Conservation (phyloP, 2,329 filamentous ascomycete species). For the Phaeosphaeria sp. region DNA sequence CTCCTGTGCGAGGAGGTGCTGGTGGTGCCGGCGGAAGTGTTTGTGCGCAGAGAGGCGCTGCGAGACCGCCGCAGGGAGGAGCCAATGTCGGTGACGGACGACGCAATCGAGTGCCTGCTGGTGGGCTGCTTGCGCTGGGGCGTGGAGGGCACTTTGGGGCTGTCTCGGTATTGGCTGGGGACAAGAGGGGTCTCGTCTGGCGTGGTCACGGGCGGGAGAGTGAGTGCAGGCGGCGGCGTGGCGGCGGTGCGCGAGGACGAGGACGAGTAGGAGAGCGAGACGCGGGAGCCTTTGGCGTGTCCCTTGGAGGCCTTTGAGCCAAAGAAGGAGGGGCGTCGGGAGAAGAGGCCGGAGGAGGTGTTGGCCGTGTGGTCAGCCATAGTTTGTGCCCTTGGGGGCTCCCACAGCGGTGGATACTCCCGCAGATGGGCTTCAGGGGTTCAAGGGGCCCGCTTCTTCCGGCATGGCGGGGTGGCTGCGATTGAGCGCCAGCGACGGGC, state of each 20-base stretch:
- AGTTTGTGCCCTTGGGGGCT: background rate
- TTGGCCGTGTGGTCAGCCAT: constrained; percentile 24
- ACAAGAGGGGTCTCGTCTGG: constrained; percentile 13
- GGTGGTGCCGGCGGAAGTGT: constrained; percentile 33
- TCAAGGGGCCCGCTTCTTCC: constrained; percentile 3
- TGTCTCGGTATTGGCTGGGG: constrained; percentile 29
- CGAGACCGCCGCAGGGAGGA: constrained; percentile 48
- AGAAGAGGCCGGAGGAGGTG: constrained; percentile 33
- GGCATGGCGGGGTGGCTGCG: constrained; percentile 6
- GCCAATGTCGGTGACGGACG: constrained; percentile 47
- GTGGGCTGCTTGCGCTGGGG: constrained; percentile 35
- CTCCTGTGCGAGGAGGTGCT: constrained; percentile 42
- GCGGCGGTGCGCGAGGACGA: constrained; percentile 4
- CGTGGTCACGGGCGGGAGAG: constrained; percentile 9
- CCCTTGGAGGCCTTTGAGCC: constrained; percentile 18
- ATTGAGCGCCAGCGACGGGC: background rate
- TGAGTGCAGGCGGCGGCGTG: constrained; percentile 9
- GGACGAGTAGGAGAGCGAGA: constrained; percentile 8
- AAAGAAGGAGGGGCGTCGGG: constrained; percentile 42
- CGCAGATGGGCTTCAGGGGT: constrained; percentile 3
- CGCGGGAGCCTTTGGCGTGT: constrained; percentile 10
- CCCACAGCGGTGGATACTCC: background rate
- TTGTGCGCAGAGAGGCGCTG: constrained; percentile 51
- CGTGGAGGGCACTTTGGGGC: constrained; percentile 25
- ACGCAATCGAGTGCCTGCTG: constrained; percentile 43